Conservation (phyloP, 352 stramenopile genomes). For the Phytophthora melonis region DNA sequence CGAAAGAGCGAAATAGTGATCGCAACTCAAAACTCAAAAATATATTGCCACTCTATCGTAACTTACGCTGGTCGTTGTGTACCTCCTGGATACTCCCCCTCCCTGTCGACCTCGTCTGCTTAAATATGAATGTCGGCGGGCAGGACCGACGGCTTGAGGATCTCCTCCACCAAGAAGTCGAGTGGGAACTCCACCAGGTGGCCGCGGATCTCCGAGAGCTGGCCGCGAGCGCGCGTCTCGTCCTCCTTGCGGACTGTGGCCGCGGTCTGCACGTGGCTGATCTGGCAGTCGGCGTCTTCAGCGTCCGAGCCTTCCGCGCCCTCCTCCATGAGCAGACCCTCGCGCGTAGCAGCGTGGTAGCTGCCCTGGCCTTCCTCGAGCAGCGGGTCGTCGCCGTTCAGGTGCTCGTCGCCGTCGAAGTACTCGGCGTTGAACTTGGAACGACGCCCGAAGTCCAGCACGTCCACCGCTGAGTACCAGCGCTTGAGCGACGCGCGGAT, state of each 20-base stretch:
- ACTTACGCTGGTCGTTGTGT: neutral
- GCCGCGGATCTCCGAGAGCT: slow-evolving; percentile 85
- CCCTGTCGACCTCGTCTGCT: slow-evolving; percentile 21
- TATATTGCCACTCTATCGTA: slow-evolving; percentile 15
- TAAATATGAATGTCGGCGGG: slow-evolving; percentile 90
- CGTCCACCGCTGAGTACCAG: slow-evolving; percentile 79
- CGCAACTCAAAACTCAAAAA: slow-evolving; percentile 16
- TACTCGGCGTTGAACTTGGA: slow-evolving; percentile 85
- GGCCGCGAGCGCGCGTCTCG: slow-evolving; percentile 70
- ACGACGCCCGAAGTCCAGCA: slow-evolving; percentile 73
- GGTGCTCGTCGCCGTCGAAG: slow-evolving; percentile 67
- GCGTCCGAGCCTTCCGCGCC: slow-evolving; percentile 19
- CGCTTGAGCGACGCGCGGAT: slow-evolving; percentile 74
- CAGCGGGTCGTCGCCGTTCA: slow-evolving; percentile 63
- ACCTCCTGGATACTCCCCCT: neutral
- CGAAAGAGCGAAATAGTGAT: too few species aligned
- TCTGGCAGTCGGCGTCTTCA: slow-evolving; percentile 80
- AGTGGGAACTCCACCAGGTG: slow-evolving; percentile 89
- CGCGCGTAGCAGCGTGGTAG: slow-evolving; percentile 42
- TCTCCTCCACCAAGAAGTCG: slow-evolving; percentile 87
- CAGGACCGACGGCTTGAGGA: slow-evolving; percentile 85
- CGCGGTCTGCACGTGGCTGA: slow-evolving; percentile 85
- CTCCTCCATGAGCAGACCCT: slow-evolving; percentile 44
- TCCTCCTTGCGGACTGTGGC: slow-evolving; percentile 84
- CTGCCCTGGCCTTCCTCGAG: slow-evolving; percentile 66